Percentiles rank a stretch among this genome's conserved stretches.
These are phyloP conservation scores for Trifolium repens DNA, from an alignment of 306 rosid species.

Conservation along the genomic window DNA sequence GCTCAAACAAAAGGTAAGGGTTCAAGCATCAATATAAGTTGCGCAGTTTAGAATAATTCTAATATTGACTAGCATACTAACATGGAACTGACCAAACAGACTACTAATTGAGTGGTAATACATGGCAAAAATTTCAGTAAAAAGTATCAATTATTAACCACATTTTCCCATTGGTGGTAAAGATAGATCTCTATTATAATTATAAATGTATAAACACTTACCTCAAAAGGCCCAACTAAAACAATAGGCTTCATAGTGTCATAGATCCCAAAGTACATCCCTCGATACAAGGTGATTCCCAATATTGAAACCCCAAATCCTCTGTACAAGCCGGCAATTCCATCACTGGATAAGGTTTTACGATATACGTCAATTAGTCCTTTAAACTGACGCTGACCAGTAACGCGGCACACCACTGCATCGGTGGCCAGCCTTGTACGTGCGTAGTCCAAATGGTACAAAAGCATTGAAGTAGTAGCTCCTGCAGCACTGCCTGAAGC, in stretches of 20 bases:
- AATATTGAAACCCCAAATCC: conserved; percentile 89
- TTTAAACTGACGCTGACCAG: conserved; percentile 72
- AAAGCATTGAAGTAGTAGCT: conserved; percentile 80
- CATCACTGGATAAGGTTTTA: conserved; percentile 84
- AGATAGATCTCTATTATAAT: neutral
- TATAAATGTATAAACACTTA: conserved; percentile 41
- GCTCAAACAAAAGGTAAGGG: conserved; percentile 38
- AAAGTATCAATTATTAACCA: conserved; percentile 15
- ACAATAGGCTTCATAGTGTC: conserved; percentile 90
- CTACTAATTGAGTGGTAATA: conserved; percentile 11
- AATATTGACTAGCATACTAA: neutral
- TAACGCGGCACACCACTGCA: conserved; percentile 49
- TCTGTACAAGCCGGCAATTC: conserved; percentile 81
- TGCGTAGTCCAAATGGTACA: conserved; percentile 94
- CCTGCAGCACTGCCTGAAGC: conserved; percentile 99
- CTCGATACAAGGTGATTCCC: conserved; percentile 91
- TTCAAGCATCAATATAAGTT: conserved; percentile 8
- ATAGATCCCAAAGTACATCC: conserved; percentile 96
- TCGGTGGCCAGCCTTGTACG: conserved; percentile 92
- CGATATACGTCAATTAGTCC: conserved; percentile 81
- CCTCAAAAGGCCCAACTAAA: conserved; percentile 89
- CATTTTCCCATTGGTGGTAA: conserved; percentile 30
- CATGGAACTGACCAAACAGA: conserved; percentile 30
- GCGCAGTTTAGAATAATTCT: neutral
- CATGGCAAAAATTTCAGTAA: conserved; percentile 14